Evolutionary conservation across 2,329 filamentous ascomycete species (phyloP), one percentile per base, ranked within the genome.

Genomic region (Botrytis byssoidea): DNA sequence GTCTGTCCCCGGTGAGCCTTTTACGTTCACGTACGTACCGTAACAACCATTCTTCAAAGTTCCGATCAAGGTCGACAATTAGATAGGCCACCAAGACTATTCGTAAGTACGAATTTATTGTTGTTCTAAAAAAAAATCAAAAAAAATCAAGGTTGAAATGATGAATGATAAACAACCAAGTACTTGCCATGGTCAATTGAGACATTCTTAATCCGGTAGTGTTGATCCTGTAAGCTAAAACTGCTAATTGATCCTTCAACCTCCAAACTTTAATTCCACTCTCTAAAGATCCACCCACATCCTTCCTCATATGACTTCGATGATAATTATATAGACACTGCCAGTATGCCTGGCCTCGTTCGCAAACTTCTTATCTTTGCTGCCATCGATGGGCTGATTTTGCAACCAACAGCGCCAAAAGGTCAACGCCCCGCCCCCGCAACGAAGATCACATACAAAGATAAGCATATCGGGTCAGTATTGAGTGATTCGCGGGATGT

Each of bases 341-440:
- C 75, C 74, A 79, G 77, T 32, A 82, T 82, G 81, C 79, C 80
- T 78, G 78, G 80, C 74, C 74, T 82, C 61, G 79, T 75, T 67
- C 80, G 80, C 29, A 82, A 81, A 74, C 71, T 82, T 51, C 74
- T 81, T 29, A 79, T 82, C 69, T 81, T 79, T 72, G 80, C 81
- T 32, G 79, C 78, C 35, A 73, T 80, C 14, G 81, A 82, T 74
- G 81, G 81, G 18, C 70, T 82, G 20, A 74, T 82, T 40, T 63
- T 82, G 40, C 79, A 82, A 68, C 81, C 81, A 32, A 51, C 81
- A 57, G 75, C 76, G 59, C 77, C 76, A 65, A 77, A 75, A 71
- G 78, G 79, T 20, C 78, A 81, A 55, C 76, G 79, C 29, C 75
- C 78, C 40, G 73, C 74, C n/a, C 75, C 78, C 20, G 71, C 80